Conservation (phyloP, 169 alveolate genomes). For the Plasmodium vivax region DNA sequence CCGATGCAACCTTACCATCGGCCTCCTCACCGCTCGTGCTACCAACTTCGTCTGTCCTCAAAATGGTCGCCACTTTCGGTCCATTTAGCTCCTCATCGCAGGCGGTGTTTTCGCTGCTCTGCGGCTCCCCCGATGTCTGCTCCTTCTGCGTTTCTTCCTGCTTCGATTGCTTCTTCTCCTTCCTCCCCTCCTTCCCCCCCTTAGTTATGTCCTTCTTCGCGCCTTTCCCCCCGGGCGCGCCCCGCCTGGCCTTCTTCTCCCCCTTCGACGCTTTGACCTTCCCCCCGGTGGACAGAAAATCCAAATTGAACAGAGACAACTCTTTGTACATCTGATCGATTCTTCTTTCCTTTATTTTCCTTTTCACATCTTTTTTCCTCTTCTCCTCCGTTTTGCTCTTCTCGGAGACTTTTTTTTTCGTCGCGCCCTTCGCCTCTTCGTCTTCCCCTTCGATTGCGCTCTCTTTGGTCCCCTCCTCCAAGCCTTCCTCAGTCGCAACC, state of each 20-base stretch:
- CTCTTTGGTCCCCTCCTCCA: not conserved
- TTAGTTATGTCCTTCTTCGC: not conserved
- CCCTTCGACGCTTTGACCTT: not conserved
- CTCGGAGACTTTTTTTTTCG: not conserved
- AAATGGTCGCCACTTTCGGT: not conserved
- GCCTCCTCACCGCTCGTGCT: not conserved
- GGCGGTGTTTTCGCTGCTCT: not conserved
- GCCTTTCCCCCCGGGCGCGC: not conserved
- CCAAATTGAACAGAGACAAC: slow-evolving; percentile 23
- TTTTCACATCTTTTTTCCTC: not conserved
- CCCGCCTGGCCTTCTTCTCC: not conserved
- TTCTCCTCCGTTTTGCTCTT: slow-evolving; percentile 4
- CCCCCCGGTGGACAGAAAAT: not conserved
- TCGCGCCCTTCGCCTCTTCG: not conserved
- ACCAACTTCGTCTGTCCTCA: not conserved
- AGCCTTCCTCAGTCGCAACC: not conserved
- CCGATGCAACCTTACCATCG: not conserved
- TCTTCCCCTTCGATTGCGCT: not conserved
- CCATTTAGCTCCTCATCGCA: not conserved
- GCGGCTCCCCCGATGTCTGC: not conserved
- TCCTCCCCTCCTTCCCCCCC: not conserved
- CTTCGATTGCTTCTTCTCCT: not conserved
- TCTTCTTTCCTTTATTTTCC: slow-evolving; percentile 25
- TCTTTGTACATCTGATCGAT: slow-evolving; percentile 47
- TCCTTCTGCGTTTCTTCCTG: not conserved